Conservation (phyloP, 2,329 filamentous ascomycete genomes). For the Curvularia sp. region DNA sequence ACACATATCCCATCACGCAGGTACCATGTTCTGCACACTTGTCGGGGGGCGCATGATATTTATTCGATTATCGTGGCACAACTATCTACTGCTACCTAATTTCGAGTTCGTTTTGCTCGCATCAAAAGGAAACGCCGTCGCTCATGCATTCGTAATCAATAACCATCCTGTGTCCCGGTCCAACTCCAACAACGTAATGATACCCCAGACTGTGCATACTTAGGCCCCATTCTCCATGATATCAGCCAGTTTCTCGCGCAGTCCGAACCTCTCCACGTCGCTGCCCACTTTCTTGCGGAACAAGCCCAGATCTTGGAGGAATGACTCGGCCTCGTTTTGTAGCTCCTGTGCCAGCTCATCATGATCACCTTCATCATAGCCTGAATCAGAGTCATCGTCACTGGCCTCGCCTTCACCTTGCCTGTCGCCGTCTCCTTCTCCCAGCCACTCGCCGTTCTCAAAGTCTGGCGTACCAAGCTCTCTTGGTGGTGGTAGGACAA, state of each 20-base stretch:
- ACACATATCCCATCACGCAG: background rate
- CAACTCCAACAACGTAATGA: background rate
- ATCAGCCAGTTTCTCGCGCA: constrained; percentile 32
- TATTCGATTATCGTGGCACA: constrained; percentile 6
- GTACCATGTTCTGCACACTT: background rate
- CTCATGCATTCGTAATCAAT: constrained; percentile 41
- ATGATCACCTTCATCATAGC: constrained; percentile 66
- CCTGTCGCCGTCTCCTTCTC: constrained; percentile 30
- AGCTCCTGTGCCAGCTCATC: constrained; percentile 66
- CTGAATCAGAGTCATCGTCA: constrained; percentile 53
- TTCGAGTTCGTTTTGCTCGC: background rate
- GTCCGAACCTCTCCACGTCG: constrained; percentile 71
- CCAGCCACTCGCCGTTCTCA: constrained; percentile 41
- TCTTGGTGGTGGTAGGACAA: constrained; percentile 63
- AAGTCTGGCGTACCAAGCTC: constrained; percentile 40
- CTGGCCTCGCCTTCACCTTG: constrained; percentile 44
- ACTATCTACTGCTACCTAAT: constrained; percentile 20
- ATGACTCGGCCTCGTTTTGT: constrained; percentile 83
- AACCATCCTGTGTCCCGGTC: constrained; percentile 2
- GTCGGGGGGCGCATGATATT: background rate
- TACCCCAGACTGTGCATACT: background rate
- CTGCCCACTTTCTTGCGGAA: constrained; percentile 88
- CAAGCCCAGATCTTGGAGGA: constrained; percentile 79
- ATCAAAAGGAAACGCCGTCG: constrained; percentile 36
- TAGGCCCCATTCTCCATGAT: constrained; percentile 18